Percentiles rank a stretch among this genome's conserved stretches.
phyloP scores from a whole-genome alignment of 345 rosid species.

The Firmiana major region DNA sequence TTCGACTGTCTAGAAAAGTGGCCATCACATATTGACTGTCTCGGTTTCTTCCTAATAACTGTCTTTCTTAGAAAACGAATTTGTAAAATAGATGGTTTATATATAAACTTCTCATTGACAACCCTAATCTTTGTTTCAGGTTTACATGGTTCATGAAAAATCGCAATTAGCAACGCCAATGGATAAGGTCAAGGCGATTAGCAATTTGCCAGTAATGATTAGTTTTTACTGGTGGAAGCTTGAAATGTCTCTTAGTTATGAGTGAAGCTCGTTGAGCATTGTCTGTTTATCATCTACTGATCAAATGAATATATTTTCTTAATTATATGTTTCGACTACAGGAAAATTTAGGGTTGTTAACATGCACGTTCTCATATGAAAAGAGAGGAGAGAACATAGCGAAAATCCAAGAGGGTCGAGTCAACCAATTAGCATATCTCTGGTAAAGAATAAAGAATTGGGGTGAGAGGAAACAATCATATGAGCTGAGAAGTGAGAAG shows the following conservation, averaged over 20 bases:
- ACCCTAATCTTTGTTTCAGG: too few relatives aligned
- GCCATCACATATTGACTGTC: too few relatives aligned
- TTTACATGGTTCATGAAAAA: too few relatives aligned
- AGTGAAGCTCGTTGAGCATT: neutral
- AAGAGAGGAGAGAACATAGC: neutral
- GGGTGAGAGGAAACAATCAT: neutral
- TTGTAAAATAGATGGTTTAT: too few relatives aligned
- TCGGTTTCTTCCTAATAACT: too few relatives aligned
- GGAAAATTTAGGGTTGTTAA: neutral
- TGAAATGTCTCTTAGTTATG: neutral
- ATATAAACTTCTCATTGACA: too few relatives aligned
- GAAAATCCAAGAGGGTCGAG: neutral
- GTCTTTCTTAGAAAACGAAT: too few relatives aligned
- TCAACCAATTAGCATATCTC: neutral
- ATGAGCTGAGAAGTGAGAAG: neutral
- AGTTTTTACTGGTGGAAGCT: slow-evolving; percentile 12
- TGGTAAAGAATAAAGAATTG: neutral
- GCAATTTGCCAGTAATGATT: slow-evolving; percentile 70
- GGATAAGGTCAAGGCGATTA: slow-evolving; percentile 65
- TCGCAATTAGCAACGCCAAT: slow-evolving; percentile 76
- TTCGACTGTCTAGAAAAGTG: too few relatives aligned
- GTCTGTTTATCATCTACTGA: neutral
- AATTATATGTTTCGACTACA: neutral
- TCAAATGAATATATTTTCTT: too few relatives aligned
- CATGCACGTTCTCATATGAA: neutral